Evolutionary conservation across 2,329 filamentous ascomycete genomes (phyloP).

Genomic region (Diaporthe citrichinensis): DNA sequence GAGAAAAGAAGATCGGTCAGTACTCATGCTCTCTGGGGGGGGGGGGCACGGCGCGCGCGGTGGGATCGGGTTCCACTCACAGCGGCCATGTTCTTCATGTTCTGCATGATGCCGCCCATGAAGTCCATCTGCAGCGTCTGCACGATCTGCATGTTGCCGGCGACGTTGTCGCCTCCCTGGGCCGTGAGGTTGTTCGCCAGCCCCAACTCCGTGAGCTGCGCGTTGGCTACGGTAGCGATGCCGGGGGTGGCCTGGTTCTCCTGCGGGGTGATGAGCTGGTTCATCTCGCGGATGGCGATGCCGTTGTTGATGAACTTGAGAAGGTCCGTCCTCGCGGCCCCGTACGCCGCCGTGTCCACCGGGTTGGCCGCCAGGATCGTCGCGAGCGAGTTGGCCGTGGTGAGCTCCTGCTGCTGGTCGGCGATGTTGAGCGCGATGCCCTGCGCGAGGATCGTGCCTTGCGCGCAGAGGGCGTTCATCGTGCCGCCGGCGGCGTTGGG

Average conservation of each 20-base stretch:
- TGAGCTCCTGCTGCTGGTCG: constrained; percentile 45
- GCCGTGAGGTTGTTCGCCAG: constrained; percentile 38
- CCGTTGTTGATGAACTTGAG: constrained; percentile 45
- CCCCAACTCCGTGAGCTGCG: constrained; percentile 40
- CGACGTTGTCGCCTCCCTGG: constrained; percentile 35
- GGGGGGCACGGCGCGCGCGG: not conserved
- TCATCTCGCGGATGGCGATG: constrained; percentile 45
- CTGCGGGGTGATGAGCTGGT: constrained; percentile 44
- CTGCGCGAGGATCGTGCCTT: constrained; percentile 44
- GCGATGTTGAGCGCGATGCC: constrained; percentile 46
- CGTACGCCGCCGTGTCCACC: constrained; percentile 40
- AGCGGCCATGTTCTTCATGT: constrained; percentile 42
- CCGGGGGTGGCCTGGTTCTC: constrained; percentile 41
- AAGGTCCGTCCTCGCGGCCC: constrained; percentile 41
- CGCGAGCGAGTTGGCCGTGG: constrained; percentile 36
- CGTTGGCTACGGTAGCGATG: constrained; percentile 42
- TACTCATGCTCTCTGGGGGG: not conserved
- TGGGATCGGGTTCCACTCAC: constrained; percentile 27
- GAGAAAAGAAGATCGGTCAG: not conserved
- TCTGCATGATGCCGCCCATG: constrained; percentile 43
- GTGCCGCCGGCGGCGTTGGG: constrained; percentile 7
- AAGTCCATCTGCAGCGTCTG: constrained; percentile 41
- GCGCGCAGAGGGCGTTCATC: constrained; percentile 36
- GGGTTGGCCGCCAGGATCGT: constrained; percentile 40
- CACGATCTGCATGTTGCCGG: constrained; percentile 39